Conservation (phyloP, 345 rosid species). For the Balakata baccata region DNA sequence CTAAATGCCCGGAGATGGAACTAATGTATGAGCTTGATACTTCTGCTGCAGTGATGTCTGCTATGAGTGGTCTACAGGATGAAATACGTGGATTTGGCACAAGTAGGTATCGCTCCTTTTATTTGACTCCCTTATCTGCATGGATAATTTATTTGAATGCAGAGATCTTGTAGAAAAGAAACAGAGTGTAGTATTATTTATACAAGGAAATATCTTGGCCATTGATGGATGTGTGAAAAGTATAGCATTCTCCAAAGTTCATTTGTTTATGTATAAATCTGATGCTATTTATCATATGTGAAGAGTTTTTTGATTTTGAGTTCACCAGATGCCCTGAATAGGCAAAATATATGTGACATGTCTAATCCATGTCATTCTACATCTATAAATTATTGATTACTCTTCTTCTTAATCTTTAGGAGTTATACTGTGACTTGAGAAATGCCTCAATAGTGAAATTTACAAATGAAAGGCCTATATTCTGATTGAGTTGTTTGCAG, state of each 20-base stretch:
- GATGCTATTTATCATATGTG: not conserved
- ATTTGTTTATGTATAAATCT: not conserved
- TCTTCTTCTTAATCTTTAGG: not conserved
- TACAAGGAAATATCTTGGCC: not conserved
- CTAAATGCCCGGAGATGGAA: not conserved
- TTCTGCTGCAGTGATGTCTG: constrained; percentile 82
- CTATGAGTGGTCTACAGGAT: constrained; percentile 90
- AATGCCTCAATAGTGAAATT: not conserved
- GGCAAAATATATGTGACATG: not conserved
- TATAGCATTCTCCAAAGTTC: not conserved
- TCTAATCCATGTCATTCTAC: not conserved
- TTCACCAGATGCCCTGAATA: not conserved
- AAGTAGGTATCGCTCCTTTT: constrained; percentile 47
- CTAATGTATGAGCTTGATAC: constrained; percentile 10
- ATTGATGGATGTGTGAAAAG: not conserved
- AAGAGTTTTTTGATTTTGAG: not conserved
- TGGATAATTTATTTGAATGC: not conserved
- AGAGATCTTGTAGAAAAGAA: constrained; percentile 10
- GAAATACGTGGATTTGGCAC: constrained; percentile 68
- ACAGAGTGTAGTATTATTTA: not conserved
- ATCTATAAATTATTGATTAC: not conserved
- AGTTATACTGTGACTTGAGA: not conserved
- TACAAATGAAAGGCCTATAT: not conserved
- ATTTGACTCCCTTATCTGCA: constrained; percentile 4
- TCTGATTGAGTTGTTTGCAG: constrained; percentile 40